Evolutionary conservation across 2,329 filamentous ascomycete species (phyloP).

Genomic region (Sclerotinia subarctica): DNA sequence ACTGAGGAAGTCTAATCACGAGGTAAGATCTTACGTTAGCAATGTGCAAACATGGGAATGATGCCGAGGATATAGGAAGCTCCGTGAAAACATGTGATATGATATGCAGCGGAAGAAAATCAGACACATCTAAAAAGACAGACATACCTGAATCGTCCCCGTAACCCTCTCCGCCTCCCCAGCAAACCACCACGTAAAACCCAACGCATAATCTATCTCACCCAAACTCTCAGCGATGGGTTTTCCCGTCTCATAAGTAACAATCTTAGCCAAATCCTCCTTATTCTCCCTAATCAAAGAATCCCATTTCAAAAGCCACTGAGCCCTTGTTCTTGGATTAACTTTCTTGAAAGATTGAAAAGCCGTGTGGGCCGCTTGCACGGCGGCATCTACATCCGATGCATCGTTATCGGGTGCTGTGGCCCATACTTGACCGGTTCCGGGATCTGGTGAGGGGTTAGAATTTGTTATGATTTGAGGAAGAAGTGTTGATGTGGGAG

Average conservation of each 20-base stretch:
- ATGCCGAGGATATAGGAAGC: not conserved
- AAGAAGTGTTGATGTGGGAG: not conserved
- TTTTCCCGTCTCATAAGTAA: slow-evolving; percentile 58
- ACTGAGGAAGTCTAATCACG: slow-evolving; percentile 48
- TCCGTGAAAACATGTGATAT: not conserved
- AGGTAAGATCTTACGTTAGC: not conserved
- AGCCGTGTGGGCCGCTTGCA: slow-evolving; percentile 56
- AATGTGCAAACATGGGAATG: not conserved
- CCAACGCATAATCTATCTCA: slow-evolving; percentile 52
- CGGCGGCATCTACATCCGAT: slow-evolving; percentile 60
- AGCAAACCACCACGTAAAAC: slow-evolving; percentile 54
- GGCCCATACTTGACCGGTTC: slow-evolving; percentile 43
- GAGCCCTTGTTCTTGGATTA: slow-evolving; percentile 58
- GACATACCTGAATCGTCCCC: slow-evolving; percentile 49
- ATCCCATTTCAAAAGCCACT: slow-evolving; percentile 64
- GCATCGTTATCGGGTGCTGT: slow-evolving; percentile 44
- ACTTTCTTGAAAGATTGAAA: slow-evolving; percentile 59
- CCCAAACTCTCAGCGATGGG: slow-evolving; percentile 50
- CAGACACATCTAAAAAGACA: not conserved
- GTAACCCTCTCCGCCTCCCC: slow-evolving; percentile 61
- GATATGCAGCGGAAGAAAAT: not conserved
- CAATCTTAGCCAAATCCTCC: slow-evolving; percentile 60
- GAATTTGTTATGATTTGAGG: not conserved
- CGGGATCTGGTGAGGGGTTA: slow-evolving; percentile 43
- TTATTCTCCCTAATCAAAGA: slow-evolving; percentile 58